Evolutionary conservation across 2,329 filamentous ascomycete genomes (phyloP).

Genomic region (Neopestalotiopsis sp.): DNA sequence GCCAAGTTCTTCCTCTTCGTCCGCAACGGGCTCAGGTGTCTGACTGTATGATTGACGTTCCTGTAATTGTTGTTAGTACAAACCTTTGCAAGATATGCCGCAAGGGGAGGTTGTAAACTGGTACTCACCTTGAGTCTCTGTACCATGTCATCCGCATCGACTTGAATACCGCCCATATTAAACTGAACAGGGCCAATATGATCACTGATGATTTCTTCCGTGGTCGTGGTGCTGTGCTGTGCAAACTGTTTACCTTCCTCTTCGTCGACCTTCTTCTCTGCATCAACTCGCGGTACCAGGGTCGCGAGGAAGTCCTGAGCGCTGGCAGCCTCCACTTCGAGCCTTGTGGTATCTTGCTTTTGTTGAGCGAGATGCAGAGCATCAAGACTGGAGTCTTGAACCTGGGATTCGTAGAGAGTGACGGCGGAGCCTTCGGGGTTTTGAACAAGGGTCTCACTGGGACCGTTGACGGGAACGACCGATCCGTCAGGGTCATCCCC

Average conservation of each 20-base stretch:
- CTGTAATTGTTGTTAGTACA: constrained; percentile 41
- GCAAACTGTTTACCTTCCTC: constrained; percentile 43
- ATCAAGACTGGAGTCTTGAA: constrained; percentile 74
- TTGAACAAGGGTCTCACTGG: constrained; percentile 32
- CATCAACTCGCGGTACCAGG: constrained; percentile 79
- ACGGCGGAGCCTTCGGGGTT: constrained; percentile 66
- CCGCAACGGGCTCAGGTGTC: constrained; percentile 48
- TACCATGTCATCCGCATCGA: constrained; percentile 93
- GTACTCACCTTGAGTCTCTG: constrained; percentile 78
- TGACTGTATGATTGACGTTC: constrained; percentile 61
- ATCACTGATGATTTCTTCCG: constrained; percentile 63
- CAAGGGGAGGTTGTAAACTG: neutral
- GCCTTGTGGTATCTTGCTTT: constrained; percentile 45
- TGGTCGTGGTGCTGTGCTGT: constrained; percentile 30
- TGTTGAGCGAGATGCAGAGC: constrained; percentile 60
- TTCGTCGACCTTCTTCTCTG: constrained; percentile 59
- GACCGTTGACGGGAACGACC: constrained; percentile 24
- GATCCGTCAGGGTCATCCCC: neutral
- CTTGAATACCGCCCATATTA: constrained; percentile 97
- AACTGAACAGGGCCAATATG: constrained; percentile 96
- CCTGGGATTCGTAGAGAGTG: constrained; percentile 77
- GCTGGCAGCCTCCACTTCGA: constrained; percentile 73
- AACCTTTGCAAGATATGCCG: neutral
- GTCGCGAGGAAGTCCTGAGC: constrained; percentile 78
- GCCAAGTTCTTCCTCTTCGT: constrained; percentile 41